Base-by-base conservation (phyloP, 73 alveolate genomes). In the Urostyla sp. region DNA sequence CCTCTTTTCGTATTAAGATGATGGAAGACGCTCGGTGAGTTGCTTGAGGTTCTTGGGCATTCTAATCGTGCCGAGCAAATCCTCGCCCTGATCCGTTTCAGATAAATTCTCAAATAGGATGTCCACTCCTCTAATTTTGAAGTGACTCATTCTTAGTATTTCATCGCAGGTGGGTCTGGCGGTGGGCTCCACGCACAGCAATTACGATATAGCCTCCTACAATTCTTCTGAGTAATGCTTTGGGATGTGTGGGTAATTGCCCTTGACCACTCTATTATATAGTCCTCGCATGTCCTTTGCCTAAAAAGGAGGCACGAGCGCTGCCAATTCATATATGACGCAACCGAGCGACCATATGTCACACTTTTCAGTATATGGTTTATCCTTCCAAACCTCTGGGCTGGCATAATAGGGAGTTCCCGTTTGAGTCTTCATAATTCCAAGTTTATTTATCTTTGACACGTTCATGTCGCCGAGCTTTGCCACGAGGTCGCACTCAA, bases 321-420 rank as follows among this genome's bases (percentile, higher is more conserved):
- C 93, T 13, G 91, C 67, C 59, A 93, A 61, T 76, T 94, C 97
- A 77, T 94, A 94, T 18, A 89, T 58, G 5, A 87, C 99, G 72
- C 98, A 94, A 1, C 99, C 99, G 34, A 94, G 89, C 8, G 95
- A 77, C 98, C 98, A 94, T 1, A 94, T 80, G 67, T 94, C 98
- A 80, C 96, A 84, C 44, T 94, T 92, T 3, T 86, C 87, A 76
- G 92, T 96, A 67, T 94, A 94, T 16, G 98, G 92, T 58, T 92
- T 72, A 30, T 92, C 95, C n/a, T 87, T 84, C 95, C 95, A 87
- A 0, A 93, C 98, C 79, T 93, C 95, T 20, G 98, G 95, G 75
- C 91, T 73, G 0, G 97, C 97, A 88, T 93, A 88, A 54, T 93
- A 90, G 1, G 95, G 95, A n/a, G 97, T 91, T n/a, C 98, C 95